Base-by-base conservation (phyloP, 2,329 filamentous ascomycete species). In the Xylaria hypoxylon region DNA sequence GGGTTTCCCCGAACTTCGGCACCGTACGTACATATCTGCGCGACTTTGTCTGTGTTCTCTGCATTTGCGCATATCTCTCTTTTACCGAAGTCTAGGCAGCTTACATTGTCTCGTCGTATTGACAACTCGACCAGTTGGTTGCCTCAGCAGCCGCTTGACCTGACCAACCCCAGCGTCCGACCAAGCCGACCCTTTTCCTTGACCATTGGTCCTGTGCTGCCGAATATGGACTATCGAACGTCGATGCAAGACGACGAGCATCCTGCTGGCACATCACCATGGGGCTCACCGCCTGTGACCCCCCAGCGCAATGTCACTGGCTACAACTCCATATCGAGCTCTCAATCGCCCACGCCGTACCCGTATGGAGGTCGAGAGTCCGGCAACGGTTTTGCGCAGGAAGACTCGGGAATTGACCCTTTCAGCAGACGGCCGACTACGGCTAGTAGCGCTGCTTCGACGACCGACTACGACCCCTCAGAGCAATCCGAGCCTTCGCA, bases 191-290 rank as follows among this genome's bases (percentile, higher is more conserved):
- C 52, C 26, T 44, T 51, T 61, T 35, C 31, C 17, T 53, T 64
- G 31, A 63, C 68, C 57, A 48, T 38, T 58, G 65, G 19, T 35
- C 47, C 45, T 33, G 57, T 28, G 33, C 59, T 59, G 33, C 31
- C 64, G 70, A 74, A 75, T 70, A 89, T 89, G 86, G 86, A 89
- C 78, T 89, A 88, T 77, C 85, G 83, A 77, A 77, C 85, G 68
- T 83, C 85, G 15, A 85, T 87, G 72, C 74, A 83, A 74, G 86
- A 88, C 71, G 79, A 80, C 58, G 86, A 88, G 51, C 82, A 87
- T 70, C 80, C 84, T 19, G 80, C 78, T 51, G 85, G 81, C 64
- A 81, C 80, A 67, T 87, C 86, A 35, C 86, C 86, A 2, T 88
- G 86, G 86, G 86, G 84, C 15, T 83, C 81, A 35, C 86, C 86